Base-by-base conservation (phyloP, 768 basidiomycete genomes). In the Neoboletus brunneissimus region DNA sequence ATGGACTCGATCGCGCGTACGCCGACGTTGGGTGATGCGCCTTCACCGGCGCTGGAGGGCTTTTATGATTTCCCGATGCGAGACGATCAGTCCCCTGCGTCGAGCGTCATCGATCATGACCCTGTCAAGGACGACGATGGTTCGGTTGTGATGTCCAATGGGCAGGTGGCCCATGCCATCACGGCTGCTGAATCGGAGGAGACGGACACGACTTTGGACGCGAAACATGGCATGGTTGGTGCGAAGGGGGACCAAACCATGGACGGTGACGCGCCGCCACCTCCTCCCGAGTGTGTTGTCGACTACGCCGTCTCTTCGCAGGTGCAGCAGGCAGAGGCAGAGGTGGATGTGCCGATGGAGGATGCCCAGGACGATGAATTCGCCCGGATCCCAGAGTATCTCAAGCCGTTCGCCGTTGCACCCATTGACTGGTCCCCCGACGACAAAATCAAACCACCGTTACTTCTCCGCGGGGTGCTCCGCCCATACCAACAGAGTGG, bases 401-500 rank as follows among this genome's bases (percentile, higher is more conserved):
- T 91, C 29, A 81, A 79, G 50, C 80, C 84, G 0, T 92, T 83
- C 56, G 87, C 88, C 13, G 87, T 89, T 18, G 82, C 87, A 7
- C 85, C 83, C 0, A 79, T 91, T 5, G 78, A 85, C 23, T 89
- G 88, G 88, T 79, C 85, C 53, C 67, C 80, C 2, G 77, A 81
- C 38, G 71, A 73, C 31, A 82, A 81, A 65, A 74, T 91, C 44
- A 82, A 76, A 38, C 78, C 89, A 0, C 85, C 87, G 7, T 74
- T 90, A 8, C 77, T 99, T 32, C 81, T 97, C 4, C 91, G 96
- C 5, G 96, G 94, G 1, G 82, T 82, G 38, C 76, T 99, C 45
- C 86, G 94, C 18, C 94, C 94, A 10, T 99, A 98, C 66, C 96
- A 99, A 67, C 86, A 95, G 48, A 81, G 90, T 4, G 96, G 96